A percentile compares a stretch with the other conserved stretches of the same genome.
phyloP scores from a whole-genome alignment of 2,329 filamentous ascomycete species.

The Fusarium kyushuense region DNA sequence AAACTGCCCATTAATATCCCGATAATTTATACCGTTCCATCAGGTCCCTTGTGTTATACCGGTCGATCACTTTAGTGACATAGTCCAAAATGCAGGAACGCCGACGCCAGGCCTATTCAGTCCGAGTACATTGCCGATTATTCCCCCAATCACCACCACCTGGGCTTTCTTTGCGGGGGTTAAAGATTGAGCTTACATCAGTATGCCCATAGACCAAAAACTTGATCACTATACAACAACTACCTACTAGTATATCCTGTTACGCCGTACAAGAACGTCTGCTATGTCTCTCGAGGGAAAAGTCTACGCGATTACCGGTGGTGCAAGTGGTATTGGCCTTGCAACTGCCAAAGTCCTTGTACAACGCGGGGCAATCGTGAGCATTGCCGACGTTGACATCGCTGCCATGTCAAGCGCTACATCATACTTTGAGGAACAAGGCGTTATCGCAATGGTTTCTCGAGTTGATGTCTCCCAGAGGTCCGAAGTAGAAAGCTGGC shows the following conservation, averaged over 20 bases:
- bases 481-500: constrained; percentile 64
- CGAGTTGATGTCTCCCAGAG: constrained; percentile 63
- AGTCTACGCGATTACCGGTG: constrained; percentile 58
- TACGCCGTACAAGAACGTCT: neutral
- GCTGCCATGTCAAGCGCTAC: constrained; percentile 48
- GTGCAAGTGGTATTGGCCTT: constrained; percentile 59
- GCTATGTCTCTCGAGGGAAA: constrained; percentile 52
- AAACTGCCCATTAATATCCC: neutral
- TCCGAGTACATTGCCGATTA: neutral
- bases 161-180: neutral
- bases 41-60: no score
- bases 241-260: neutral
- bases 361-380: constrained; percentile 54
- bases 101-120: constrained; percentile 2
- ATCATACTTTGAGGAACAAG: constrained; percentile 48
- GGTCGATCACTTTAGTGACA: neutral
- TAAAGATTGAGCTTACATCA: neutral
- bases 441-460: constrained; percentile 51
- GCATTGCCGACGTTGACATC: constrained; percentile 55
- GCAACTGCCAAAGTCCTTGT: constrained; percentile 56
- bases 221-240: neutral
- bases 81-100: constrained; percentile 1
- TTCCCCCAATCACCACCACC: constrained; percentile 1
- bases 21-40: neutral
- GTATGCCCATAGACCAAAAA: neutral